Evolutionary conservation across 1,139 yeast genomes (phyloP).

Genomic region (Torulaspora pretoriensis): DNA sequence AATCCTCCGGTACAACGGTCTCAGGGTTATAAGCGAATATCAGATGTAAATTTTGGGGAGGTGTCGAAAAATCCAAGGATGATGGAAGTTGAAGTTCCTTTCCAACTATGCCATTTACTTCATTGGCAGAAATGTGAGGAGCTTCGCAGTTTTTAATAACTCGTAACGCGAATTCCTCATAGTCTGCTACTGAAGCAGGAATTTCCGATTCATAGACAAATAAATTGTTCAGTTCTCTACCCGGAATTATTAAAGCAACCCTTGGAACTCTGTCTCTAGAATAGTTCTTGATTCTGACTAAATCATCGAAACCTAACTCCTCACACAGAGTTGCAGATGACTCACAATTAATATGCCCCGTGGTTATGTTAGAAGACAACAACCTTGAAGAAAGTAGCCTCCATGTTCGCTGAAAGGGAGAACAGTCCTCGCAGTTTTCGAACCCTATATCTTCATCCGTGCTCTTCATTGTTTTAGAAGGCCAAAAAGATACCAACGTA

Average conservation of each 20-base stretch:
- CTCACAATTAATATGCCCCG: conserved; percentile 59
- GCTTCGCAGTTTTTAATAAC: conserved; percentile 37
- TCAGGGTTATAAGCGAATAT: conserved; percentile 53
- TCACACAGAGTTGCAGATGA: conserved; percentile 48
- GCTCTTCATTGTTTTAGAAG: conserved; percentile 45
- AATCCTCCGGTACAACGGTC: conserved; percentile 55
- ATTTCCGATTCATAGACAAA: conserved; percentile 21
- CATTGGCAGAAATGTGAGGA: conserved; percentile 35
- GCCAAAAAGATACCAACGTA: conserved; percentile 60
- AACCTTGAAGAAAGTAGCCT: conserved; percentile 50
- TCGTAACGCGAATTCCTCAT: conserved; percentile 39
- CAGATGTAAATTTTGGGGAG: conserved; percentile 44
- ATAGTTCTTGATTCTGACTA: conserved; percentile 26
- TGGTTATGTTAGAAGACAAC: conserved; percentile 38
- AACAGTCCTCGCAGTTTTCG: conserved; percentile 46
- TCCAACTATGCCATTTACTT: conserved; percentile 16
- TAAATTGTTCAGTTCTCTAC: conserved; percentile 32
- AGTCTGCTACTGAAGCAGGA: conserved; percentile 16
- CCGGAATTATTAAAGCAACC: conserved; percentile 42
- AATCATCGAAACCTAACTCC: conserved; percentile 43
- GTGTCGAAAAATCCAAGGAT: conserved; percentile 19
- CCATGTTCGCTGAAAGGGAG: conserved; percentile 54
- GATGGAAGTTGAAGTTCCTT: conserved; percentile 15
- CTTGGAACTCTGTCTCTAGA: conserved; percentile 32
- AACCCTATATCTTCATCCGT: conserved; percentile 40